Evolutionary conservation across 106 monocot genomes (phyloP).

Genomic region (Xerophyta viscosa): DNA sequence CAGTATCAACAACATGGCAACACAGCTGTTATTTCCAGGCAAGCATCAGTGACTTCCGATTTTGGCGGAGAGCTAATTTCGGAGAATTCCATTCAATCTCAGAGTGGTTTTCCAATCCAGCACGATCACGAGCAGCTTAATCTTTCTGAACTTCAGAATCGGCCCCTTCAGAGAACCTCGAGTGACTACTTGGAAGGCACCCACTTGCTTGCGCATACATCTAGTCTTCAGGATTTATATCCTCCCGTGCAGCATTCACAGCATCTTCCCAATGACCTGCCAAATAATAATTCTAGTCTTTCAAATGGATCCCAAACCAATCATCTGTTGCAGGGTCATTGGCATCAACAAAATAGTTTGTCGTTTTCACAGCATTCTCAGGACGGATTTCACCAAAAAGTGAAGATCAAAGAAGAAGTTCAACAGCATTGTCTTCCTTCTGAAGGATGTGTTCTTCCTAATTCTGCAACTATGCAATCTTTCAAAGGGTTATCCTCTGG

Average conservation of each 20-base stretch:
- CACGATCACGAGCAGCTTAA: slow-evolving; percentile 39
- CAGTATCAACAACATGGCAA: slow-evolving; percentile 36
- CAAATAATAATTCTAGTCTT: slow-evolving; percentile 35
- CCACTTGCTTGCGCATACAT: slow-evolving; percentile 30
- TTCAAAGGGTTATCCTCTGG: slow-evolving; percentile 10
- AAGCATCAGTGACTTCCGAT: slow-evolving; percentile 26
- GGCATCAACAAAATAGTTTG: slow-evolving; percentile 34
- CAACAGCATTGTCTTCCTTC: slow-evolving; percentile 25
- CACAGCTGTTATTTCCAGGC: slow-evolving; percentile 29
- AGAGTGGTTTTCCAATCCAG: slow-evolving; percentile 29
- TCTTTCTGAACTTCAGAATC: slow-evolving; percentile 36
- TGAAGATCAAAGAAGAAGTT: slow-evolving; percentile 33
- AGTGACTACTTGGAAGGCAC: slow-evolving; percentile 23
- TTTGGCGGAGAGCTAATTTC: slow-evolving; percentile 31
- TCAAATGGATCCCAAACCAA: slow-evolving; percentile 44
- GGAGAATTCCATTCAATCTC: slow-evolving; percentile 34
- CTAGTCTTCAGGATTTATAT: slow-evolving; percentile 39
- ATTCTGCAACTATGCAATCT: slow-evolving; percentile 15
- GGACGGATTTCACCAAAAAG: slow-evolving; percentile 49
- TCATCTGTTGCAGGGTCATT: slow-evolving; percentile 30
- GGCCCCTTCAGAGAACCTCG: slow-evolving; percentile 31
- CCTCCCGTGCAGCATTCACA: slow-evolving; percentile 30
- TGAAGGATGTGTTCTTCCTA: slow-evolving; percentile 13
- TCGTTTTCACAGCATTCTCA: slow-evolving; percentile 35
- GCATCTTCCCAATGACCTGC: slow-evolving; percentile 31